These are phyloP conservation scores for Aureobasidium sp. DNA, from an alignment of 2,329 filamentous ascomycete genomes.

Conservation along the genomic window DNA sequence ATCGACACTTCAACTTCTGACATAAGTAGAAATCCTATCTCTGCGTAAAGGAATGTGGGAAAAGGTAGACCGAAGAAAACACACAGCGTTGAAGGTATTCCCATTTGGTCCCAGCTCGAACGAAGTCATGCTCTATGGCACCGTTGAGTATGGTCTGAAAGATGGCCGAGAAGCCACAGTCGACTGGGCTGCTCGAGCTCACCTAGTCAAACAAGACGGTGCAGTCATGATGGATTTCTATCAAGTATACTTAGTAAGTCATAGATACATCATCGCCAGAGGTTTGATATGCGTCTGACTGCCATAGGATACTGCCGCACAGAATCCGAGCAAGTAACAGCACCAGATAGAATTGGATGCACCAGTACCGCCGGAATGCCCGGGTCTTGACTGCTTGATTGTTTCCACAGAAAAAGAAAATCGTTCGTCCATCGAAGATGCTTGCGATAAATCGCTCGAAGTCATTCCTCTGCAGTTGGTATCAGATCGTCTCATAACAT, in stretches of 20 bases:
- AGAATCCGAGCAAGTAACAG: slow-evolving; percentile 17
- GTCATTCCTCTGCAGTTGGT: too few relatives aligned
- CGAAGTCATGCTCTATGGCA: slow-evolving; percentile 50
- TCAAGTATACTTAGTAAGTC: slow-evolving; percentile 46
- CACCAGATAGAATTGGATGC: not conserved
- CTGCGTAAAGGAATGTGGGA: slow-evolving; percentile 49
- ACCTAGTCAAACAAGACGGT: slow-evolving; percentile 46
- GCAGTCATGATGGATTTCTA: slow-evolving; percentile 49
- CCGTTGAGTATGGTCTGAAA: slow-evolving; percentile 47
- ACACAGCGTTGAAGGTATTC: slow-evolving; percentile 44
- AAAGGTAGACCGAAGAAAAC: slow-evolving; percentile 41
- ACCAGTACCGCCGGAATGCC: not conserved
- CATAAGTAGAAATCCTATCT: slow-evolving; percentile 40
- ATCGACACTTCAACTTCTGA: not conserved
- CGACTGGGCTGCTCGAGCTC: slow-evolving; percentile 50
- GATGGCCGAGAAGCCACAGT: slow-evolving; percentile 40
- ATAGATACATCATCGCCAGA: not conserved
- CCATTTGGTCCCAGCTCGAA: slow-evolving; percentile 40
- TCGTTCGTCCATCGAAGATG: not conserved
- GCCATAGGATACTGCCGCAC: slow-evolving; percentile 18
- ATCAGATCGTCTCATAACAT: too few relatives aligned
- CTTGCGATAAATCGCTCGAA: not conserved
- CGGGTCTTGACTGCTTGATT: not conserved
- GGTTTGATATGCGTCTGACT: not conserved
- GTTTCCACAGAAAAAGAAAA: not conserved